Evolutionary conservation across 345 rosid species (phyloP), one percentile per base, ranked within the genome.

Genomic region (Cardamine occulta): DNA sequence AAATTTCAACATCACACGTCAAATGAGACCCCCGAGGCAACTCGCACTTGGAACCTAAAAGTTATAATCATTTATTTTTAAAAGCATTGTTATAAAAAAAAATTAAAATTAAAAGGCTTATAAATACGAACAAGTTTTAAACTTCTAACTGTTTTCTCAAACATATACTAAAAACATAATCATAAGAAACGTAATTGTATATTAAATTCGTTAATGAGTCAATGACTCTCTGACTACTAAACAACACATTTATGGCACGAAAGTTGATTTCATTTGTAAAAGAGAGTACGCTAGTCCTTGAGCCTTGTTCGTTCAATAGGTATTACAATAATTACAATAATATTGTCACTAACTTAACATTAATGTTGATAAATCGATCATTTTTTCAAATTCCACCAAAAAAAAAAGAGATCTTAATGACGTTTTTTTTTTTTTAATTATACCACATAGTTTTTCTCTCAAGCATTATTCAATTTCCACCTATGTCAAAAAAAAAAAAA

Each of bases 1-100:
- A 45, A 55, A 63, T 77, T 77, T 63, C 70, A 63, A 70, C 75
- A 70, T 70, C 75, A 45, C 75, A 54, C 80, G 53, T 62, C 75
- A 76, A 76, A 47, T 55, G 80, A 53, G 71, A 70, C 10, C 47
- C 68, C 74, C 63, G 48, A 75, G 74, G 60, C 74, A 62, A 32
- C 75, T 55, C 23, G 59, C 66, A 63, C 66, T 62, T 63, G 66
- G 24, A 44, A 63, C 32, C 29, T 55, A 70, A 21, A 70, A 57
- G 65, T 18, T 28, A 29, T 7, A n/a, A 56, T 56, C 61, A n/a
- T 56, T 56, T 29, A 55, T 14, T 15, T 29, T 3, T 1, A n/a
- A 29, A 56, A 56, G 0, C 13, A 18, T 15, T 9, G 61, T 29
- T 7, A 28, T 14, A 1, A 29, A 8, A 56, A 15, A 8, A 15